Base-by-base conservation (phyloP, 1,139 yeast species). In the Ashbya aceris region DNA sequence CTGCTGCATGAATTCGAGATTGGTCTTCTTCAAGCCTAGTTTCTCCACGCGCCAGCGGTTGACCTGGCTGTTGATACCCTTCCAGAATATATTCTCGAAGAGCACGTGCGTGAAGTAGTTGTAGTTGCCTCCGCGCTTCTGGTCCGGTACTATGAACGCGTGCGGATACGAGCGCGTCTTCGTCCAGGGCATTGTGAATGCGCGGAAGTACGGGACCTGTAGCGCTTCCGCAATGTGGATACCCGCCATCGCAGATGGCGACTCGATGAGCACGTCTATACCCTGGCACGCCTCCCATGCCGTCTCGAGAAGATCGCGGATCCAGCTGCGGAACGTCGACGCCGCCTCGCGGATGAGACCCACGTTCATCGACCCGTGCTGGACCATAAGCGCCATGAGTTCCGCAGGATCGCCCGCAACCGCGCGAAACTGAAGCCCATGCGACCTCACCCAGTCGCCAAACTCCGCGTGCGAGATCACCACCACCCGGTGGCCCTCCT, bases 121-220 rank as follows among this genome's bases (percentile, higher is more conserved):
- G 64, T 89, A 89, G 4, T 91, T 81, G 1, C 96, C 96, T 7
- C 96, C 96, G 61, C 83, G 76, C 57, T 83, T 85, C 60, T 83
- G 94, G 46, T 86, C 96, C 0, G 97, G 96, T 4, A 86, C 95
- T 54, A 89, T 79, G 51, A 89, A 87, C 0, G 97, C 97, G 67
- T 89, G 96, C 1, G 96, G 96, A 58, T 89, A 89, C 0, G 96
- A 94, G 49, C 95, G 72, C 0, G 97, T 89, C 51, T 95, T 68
- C 0, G 96, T 85, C 97, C 97, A 89, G 0, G 97, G 97, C 97
- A 89, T 89, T 0, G 97, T 91, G 57, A 89, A 91, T 0, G 97
- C 96, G 53, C 97, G 70, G 69, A 84, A 83, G 58, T 89, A 89
- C 0, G 97, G 96, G 41, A 89, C 83, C 12, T 79, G 76, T 44